phyloP scores from a whole-genome alignment of 805 yeast genomes.

The Starmerella sp. region DNA sequence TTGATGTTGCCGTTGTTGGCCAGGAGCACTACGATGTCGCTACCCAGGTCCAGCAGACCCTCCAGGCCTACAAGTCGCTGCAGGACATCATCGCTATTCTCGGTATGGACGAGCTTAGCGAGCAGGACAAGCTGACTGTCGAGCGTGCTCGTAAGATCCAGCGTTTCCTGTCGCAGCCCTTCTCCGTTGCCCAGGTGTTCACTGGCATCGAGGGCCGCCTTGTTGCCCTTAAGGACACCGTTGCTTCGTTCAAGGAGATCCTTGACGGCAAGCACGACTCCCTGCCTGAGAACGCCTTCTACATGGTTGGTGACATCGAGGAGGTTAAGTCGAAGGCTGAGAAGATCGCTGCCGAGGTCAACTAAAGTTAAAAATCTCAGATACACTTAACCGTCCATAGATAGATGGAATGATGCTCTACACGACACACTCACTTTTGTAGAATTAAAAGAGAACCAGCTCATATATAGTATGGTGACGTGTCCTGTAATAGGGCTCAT shows the following conservation, averaged over 20 bases:
- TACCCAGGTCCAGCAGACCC: conserved; percentile 88
- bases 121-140: conserved; percentile 95
- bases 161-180: conserved; percentile 99
- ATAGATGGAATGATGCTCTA: conserved; percentile 5
- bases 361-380: conserved; percentile 5
- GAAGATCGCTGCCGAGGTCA: conserved; percentile 80
- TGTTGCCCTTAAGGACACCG: conserved; percentile 92
- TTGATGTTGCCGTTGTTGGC: conserved; percentile 95
- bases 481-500: too few relatives aligned
- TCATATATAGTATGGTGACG: too few relatives aligned
- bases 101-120: conserved; percentile 99
- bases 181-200: conserved; percentile 99
- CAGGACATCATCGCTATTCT: conserved; percentile 99
- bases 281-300: conserved; percentile 99
- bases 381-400: conserved; percentile 4
- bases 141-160: conserved; percentile 99
- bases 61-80: conserved; percentile 98
- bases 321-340: conserved; percentile 98
- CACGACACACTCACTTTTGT: background rate
- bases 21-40: conserved; percentile 98
- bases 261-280: conserved; percentile 97
- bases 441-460: too few relatives aligned
- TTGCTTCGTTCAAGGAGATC: conserved; percentile 90
- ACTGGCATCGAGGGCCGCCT: conserved; percentile 98
- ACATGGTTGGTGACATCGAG: conserved; percentile 99